phyloP scores from a whole-genome alignment of 805 yeast genomes.

The Wickerhamia fluorescens region DNA sequence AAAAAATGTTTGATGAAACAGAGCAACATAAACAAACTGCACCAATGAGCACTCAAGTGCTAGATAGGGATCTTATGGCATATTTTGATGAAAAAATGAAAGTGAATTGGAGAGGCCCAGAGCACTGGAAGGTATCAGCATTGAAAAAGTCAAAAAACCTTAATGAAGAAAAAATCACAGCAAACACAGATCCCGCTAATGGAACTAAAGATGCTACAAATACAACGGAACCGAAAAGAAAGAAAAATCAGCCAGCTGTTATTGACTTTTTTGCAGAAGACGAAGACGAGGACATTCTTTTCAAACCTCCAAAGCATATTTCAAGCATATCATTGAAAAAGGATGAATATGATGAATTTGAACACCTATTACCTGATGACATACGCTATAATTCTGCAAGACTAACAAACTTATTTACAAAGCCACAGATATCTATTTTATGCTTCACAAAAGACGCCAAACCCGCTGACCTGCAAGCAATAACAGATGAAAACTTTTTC shows the following conservation, averaged over 20 bases:
- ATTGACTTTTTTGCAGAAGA: conserved; percentile 29
- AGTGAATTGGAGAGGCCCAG: conserved; percentile 82
- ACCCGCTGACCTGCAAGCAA: conserved; percentile 15
- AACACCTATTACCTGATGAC: conserved; percentile 58
- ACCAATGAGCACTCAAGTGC: conserved; percentile 15
- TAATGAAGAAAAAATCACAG: conserved; percentile 4
- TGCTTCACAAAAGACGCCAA: conserved; percentile 8
- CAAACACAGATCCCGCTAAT: conserved; percentile 2
- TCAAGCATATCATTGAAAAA: conserved; percentile 15
- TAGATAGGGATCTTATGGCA: conserved; percentile 64
- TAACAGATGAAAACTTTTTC: conserved; percentile 66
- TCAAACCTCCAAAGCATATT: conserved; percentile 24
- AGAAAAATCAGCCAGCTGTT: conserved; percentile 16
- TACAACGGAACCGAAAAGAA: conserved; percentile 8
- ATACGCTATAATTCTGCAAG: conserved; percentile 62
- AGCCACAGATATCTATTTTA: conserved; percentile 46
- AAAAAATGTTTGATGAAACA: conserved; percentile 7
- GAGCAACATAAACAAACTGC: conserved; percentile 11
- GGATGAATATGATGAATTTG: conserved; percentile 17
- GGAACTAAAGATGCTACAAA: neutral
- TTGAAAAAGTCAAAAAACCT: conserved; percentile 39
- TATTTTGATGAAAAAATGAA: conserved; percentile 71
- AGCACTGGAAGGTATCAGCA: conserved; percentile 80
- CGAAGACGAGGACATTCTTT: conserved; percentile 26
- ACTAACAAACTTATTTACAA: conserved; percentile 59